Conservation (phyloP, 495 filamentous ascomycete genomes). For the Evernia prunastri region DNA sequence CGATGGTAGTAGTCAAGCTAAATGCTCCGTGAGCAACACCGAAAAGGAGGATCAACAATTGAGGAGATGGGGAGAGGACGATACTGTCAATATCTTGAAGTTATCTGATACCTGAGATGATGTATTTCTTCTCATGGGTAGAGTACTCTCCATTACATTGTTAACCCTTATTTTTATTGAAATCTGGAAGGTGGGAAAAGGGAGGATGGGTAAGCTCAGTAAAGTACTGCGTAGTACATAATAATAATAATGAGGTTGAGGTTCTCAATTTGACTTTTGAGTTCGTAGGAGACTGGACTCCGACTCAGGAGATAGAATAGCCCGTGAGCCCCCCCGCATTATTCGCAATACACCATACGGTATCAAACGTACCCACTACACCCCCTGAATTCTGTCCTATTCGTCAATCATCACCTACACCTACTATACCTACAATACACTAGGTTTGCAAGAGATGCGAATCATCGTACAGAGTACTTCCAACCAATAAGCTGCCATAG, state of each 20-base stretch:
- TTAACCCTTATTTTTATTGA: too few relatives aligned
- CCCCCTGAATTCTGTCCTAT: neutral
- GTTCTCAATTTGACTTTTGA: neutral
- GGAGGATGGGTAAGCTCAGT: neutral
- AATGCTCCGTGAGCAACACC: conserved; percentile 31
- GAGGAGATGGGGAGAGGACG: conserved; percentile 14
- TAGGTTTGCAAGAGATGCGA: neutral
- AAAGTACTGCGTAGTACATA: too few relatives aligned
- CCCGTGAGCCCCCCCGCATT: neutral
- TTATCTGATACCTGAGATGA: neutral
- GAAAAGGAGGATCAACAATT: conserved; percentile 49
- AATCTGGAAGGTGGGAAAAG: neutral
- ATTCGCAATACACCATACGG: neutral
- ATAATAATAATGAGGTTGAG: too few relatives aligned
- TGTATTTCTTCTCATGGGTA: too few relatives aligned
- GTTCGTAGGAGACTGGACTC: neutral
- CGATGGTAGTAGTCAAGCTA: conserved; percentile 38
- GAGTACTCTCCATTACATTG: too few relatives aligned
- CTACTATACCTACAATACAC: too few relatives aligned
- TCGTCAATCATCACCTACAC: too few relatives aligned
- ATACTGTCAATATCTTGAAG: neutral
- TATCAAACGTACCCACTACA: neutral
- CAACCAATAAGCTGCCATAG: neutral
- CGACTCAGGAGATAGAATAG: neutral
- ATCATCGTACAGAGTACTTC: neutral